Conservation (phyloP, 1,139 yeast species). For the Yamadazyma oceani region DNA sequence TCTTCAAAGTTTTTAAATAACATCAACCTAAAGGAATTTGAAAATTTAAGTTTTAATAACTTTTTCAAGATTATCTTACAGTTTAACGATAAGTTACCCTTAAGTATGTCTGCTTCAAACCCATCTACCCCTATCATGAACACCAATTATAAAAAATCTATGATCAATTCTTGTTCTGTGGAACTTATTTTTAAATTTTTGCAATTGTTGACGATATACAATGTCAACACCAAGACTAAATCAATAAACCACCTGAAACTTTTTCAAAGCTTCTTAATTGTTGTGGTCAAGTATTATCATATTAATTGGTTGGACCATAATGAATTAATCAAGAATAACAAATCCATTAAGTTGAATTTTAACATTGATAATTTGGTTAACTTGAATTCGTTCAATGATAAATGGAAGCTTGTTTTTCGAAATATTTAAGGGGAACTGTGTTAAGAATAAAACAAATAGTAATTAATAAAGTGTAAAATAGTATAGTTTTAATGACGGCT, state of each 20-base stretch:
- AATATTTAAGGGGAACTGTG: slow-evolving; percentile 8
- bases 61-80: slow-evolving; percentile 39
- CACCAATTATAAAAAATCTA: slow-evolving; percentile 15
- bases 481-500: background rate
- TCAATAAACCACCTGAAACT: slow-evolving; percentile 32
- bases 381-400: slow-evolving; percentile 38
- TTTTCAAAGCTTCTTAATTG: slow-evolving; percentile 35
- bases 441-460: too few species aligned
- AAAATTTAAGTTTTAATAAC: slow-evolving; percentile 27
- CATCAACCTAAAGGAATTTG: slow-evolving; percentile 32
- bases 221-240: slow-evolving; percentile 36
- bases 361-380: slow-evolving; percentile 33
- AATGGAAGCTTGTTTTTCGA: slow-evolving; percentile 36
- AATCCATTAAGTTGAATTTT: slow-evolving; percentile 40
- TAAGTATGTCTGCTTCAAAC: slow-evolving; percentile 48
- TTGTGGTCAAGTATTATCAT: slow-evolving; percentile 41
- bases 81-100: slow-evolving; percentile 42
- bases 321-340: slow-evolving; percentile 35
- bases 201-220: slow-evolving; percentile 38
- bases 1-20: slow-evolving; percentile 25
- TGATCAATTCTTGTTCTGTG: slow-evolving; percentile 26
- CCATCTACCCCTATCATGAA: slow-evolving; percentile 42
- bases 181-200: slow-evolving; percentile 32
- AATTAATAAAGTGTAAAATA: background rate
- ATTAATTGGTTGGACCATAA: slow-evolving; percentile 42